Evolutionary conservation across 2,329 filamentous ascomycete species (phyloP).

Genomic region (Aureobasidium leucospermi): DNA sequence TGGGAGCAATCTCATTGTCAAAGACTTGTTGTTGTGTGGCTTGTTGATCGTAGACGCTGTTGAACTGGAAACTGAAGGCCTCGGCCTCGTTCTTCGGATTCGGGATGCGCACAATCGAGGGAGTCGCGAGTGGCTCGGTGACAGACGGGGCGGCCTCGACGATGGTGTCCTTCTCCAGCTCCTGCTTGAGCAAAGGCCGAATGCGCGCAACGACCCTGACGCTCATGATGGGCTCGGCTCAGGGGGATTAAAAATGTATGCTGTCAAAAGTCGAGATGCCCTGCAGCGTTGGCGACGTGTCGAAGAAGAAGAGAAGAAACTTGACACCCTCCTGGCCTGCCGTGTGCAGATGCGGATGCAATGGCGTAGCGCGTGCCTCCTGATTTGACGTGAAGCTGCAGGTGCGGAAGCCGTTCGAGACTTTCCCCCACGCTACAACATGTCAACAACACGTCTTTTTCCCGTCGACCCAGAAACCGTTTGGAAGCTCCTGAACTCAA

Average conservation of each 20-base stretch:
- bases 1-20: constrained; percentile 81
- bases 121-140: constrained; percentile 35
- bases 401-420: background rate
- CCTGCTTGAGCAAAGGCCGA: constrained; percentile 76
- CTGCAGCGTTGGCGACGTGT: background rate
- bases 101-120: constrained; percentile 74
- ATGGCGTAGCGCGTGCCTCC: background rate
- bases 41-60: constrained; percentile 76
- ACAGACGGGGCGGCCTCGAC: constrained; percentile 53
- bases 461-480: background rate
- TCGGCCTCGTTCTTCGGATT: constrained; percentile 89
- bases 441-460: constrained; percentile 4
- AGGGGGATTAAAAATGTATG: background rate
- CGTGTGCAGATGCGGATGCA: background rate
- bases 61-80: constrained; percentile 91
- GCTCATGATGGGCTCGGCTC: constrained; percentile 32
- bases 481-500: background rate
- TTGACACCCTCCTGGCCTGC: background rate
- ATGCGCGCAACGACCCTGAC: constrained; percentile 88
- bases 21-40: constrained; percentile 83
- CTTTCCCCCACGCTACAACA: background rate
- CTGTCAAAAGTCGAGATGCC: background rate
- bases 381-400: constrained; percentile 1
- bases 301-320: background rate
- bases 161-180: constrained; percentile 82